Base-by-base conservation (phyloP, 208 protist species). In the Strigomonas galati region DNA sequence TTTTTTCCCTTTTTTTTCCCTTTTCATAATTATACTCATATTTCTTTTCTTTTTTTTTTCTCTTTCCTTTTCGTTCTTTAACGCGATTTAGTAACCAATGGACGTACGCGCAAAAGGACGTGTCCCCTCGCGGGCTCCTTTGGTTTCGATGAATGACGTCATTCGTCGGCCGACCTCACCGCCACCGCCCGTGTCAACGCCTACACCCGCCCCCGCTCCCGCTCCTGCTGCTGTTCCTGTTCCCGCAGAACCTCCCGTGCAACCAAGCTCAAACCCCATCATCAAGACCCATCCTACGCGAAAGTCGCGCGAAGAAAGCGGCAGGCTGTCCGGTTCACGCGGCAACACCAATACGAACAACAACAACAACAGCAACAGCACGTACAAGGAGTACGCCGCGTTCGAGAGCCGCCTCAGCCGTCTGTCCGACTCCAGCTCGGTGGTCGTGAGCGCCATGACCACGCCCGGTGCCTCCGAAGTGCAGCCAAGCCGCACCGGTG, bases 271-370 rank as follows among this genome's bases (percentile, higher is more conserved):
- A 26, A 37, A 43, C 44, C 48, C 17, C 61, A 46, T 46, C 40
- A 46, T 65, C 12, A 65, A 65, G 31, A 28, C 21, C 9, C 61
- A 57, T 6, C 55, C 53, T 32, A n/a, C 28, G 7, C 48, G 55
- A 24, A 35, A 57, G 28, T 51, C 55, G 61, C 24, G 23, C 1
- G 61, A n/a, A 19, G 48, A 28, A 21, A 15, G 48, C 0, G 4
- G 14, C 1, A 46, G 40, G 1, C 12, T 19, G 3, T 46, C 44
- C 51, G 52, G 61, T 7, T 31, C 44, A 2, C 52, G 63, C 14
- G 27, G 56, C 65, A 61, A 58, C 65, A 71, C 56, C 46, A 35
- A 60, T 26, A 66, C 43, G 26, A 64, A 65, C 72, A 69, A 69
- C 57, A 58, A 24, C 14, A 69, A 78, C 55, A 66, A 58, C 44